Conservation (phyloP, 1,139 yeast species). For the Suhomyces atakaporum region DNA sequence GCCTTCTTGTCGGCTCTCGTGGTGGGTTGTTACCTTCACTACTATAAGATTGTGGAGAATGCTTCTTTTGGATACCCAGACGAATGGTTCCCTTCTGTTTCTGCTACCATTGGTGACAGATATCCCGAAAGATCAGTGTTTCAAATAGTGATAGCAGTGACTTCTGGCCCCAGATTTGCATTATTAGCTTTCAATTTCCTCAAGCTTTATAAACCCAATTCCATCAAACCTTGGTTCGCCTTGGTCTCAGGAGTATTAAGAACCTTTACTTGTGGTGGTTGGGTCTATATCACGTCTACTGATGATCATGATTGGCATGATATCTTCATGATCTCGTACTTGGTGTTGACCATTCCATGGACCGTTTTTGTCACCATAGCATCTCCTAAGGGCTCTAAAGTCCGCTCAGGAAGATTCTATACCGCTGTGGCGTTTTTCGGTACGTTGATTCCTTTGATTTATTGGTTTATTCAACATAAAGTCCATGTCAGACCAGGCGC, state of each 20-base stretch:
- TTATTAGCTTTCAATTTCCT: conserved; percentile 64
- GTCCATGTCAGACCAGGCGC: conserved; percentile 91
- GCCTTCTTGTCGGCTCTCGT: conserved; percentile 76
- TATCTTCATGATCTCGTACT: conserved; percentile 88
- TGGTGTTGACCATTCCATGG: conserved; percentile 92
- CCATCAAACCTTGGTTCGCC: conserved; percentile 43
- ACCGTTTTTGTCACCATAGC: conserved; percentile 61
- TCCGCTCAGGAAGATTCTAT: conserved; percentile 53
- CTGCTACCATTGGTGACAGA: conserved; percentile 95
- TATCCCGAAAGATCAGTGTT: conserved; percentile 94
- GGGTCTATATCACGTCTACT: conserved; percentile 96
- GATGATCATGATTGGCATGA: conserved; percentile 98
- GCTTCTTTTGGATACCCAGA: conserved; percentile 89
- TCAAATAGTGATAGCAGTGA: conserved; percentile 77
- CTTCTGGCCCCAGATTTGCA: conserved; percentile 85
- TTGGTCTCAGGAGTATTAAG: conserved; percentile 68
- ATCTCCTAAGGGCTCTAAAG: conserved; percentile 50
- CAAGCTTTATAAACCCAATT: conserved; percentile 38
- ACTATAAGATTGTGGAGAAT: conserved; percentile 82
- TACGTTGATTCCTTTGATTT: conserved; percentile 75
- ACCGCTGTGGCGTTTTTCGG: conserved; percentile 67
- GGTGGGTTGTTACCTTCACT: conserved; percentile 75
- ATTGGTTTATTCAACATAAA: conserved; percentile 91
- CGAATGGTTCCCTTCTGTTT: conserved; percentile 98
- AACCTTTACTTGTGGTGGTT: conserved; percentile 95